Evolutionary conservation across 2,329 filamentous ascomycete genomes (phyloP).

Genomic region (Berkeleyomyces basicola): DNA sequence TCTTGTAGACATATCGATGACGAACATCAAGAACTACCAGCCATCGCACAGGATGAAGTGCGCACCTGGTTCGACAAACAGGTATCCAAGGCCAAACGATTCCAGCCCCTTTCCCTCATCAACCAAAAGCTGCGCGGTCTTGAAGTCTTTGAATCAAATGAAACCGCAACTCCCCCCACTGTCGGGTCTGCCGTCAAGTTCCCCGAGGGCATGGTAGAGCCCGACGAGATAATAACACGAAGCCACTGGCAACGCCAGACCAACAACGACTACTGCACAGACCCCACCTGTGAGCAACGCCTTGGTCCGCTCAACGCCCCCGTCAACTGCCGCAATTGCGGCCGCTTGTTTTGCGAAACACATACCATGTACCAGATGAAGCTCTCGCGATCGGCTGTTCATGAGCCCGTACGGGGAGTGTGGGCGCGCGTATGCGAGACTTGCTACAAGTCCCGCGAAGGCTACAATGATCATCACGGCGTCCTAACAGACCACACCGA

Average conservation of each 20-base stretch:
- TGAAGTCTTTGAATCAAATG: conserved; percentile 88
- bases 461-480: conserved; percentile 81
- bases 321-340: conserved; percentile 88
- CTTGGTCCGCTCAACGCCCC: conserved; percentile 65
- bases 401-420: conserved; percentile 76
- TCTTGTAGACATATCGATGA: conserved; percentile 53
- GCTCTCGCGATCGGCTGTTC: conserved; percentile 69
- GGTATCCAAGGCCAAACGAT: conserved; percentile 81
- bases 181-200: conserved; percentile 22
- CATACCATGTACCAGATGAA: conserved; percentile 99
- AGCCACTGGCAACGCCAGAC: conserved; percentile 75
- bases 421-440: conserved; percentile 97
- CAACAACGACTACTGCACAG: conserved; percentile 64
- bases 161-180: conserved; percentile 32
- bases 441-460: conserved; percentile 93
- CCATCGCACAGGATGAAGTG: conserved; percentile 79
- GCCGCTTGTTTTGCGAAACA: conserved; percentile 84
- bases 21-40: conserved; percentile 74
- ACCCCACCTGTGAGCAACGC: conserved; percentile 68
- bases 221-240: conserved; percentile 77
- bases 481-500: conserved; percentile 53
- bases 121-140: conserved; percentile 88
- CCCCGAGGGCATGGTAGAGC: conserved; percentile 40
- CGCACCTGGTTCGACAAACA: conserved; percentile 96
- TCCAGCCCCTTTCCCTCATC: conserved; percentile 77